Evolutionary conservation across 225 moss, liverwort and hornwort species (phyloP).

Genomic region (Pleurozium schreberi): DNA sequence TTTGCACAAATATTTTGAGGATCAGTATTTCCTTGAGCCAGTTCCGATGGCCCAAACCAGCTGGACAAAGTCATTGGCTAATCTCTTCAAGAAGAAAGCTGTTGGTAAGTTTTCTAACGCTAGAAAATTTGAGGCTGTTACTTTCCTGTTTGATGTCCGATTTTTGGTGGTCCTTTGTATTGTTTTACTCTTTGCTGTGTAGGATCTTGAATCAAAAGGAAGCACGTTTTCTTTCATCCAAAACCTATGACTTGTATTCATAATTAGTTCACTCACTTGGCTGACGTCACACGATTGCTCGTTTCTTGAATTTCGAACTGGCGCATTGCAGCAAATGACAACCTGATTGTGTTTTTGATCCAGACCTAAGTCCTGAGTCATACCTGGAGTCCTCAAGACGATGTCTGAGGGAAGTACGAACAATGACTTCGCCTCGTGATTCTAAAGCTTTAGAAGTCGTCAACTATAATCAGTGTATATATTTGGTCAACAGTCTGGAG

Average conservation of each 20-base stretch:
- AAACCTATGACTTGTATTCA: not conserved
- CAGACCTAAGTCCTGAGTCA: not conserved
- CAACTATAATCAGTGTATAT: not conserved
- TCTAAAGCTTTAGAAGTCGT: not conserved
- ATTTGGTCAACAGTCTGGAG: not conserved
- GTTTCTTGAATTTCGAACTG: not conserved
- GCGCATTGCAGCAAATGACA: not conserved
- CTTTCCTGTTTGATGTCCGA: not conserved
- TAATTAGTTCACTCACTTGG: not conserved
- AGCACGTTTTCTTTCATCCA: not conserved
- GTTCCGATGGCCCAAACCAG: not conserved
- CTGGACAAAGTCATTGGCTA: fast-evolving
- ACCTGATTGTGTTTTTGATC: not conserved
- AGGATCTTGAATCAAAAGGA: not conserved
- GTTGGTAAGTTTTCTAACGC: not conserved
- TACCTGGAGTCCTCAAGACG: not conserved
- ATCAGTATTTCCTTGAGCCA: not conserved
- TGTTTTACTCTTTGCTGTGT: not conserved
- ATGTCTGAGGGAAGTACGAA: not conserved
- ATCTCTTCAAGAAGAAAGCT: not conserved
- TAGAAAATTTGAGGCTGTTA: not conserved
- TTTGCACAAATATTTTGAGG: not conserved
- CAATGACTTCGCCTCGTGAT: not conserved
- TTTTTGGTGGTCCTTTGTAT: not conserved
- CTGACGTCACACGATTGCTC: not conserved